Conservation (phyloP, 371 early-diverging fungal species). For the Mortierella sp. region DNA sequence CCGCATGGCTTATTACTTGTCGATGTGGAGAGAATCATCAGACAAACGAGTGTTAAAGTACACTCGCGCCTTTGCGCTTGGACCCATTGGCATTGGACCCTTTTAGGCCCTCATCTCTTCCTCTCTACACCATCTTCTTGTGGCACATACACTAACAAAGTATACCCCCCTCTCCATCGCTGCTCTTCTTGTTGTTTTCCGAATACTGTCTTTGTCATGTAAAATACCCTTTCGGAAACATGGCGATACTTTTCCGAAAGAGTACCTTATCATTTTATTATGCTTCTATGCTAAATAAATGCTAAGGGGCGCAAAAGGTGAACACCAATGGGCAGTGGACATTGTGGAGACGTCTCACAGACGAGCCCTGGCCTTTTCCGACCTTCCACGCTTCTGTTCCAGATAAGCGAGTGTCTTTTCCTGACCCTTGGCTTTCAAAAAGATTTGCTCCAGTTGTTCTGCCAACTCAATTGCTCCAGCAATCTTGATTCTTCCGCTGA, state of each 20-base stretch:
- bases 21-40: background rate
- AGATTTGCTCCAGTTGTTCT: constrained; percentile 46
- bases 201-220: background rate
- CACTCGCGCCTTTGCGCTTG: background rate
- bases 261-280: background rate
- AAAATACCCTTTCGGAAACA: background rate
- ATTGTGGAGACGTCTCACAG: constrained; percentile 16
- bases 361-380: constrained; percentile 45
- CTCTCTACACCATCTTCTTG: background rate
- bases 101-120: background rate
- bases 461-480: constrained; percentile 54
- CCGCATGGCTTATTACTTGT: background rate
- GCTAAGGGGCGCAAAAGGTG: background rate
- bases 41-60: background rate
- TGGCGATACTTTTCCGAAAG: too few species aligned
- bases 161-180: background rate
- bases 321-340: background rate
- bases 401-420: constrained; percentile 53
- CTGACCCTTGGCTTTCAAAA: constrained; percentile 48
- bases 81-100: background rate
- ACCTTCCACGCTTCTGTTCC: constrained; percentile 45
- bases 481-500: constrained; percentile 57
- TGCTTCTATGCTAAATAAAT: background rate
- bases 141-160: background rate
- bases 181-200: background rate